Conservation (phyloP, 1,284 basidiomycete species). For the Coriolopsis trogii region DNA sequence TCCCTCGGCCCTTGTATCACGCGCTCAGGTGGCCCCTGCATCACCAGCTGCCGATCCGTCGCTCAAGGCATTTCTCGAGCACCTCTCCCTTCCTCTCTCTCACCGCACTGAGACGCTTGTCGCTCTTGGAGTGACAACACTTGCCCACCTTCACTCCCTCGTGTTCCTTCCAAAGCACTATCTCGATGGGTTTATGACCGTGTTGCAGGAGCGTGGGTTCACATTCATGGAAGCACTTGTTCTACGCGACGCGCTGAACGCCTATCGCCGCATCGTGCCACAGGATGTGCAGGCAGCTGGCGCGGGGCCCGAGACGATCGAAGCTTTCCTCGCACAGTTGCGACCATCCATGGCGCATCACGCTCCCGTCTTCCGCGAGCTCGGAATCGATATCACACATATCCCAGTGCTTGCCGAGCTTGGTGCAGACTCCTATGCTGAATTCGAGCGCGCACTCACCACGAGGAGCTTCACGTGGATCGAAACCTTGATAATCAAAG, state of each 20-base stretch:
- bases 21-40: neutral
- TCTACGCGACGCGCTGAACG: conserved; percentile 5
- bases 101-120: neutral
- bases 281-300: neutral
- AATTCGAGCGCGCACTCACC: neutral
- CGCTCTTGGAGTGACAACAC: neutral
- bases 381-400: neutral
- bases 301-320: neutral
- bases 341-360: neutral
- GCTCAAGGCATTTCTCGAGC: neutral
- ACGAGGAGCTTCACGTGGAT: neutral
- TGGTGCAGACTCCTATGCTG: neutral
- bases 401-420: neutral
- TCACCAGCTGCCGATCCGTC: neutral
- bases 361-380: neutral
- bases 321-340: neutral
- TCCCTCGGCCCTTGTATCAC: neutral
- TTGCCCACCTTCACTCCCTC: neutral
- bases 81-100: neutral
- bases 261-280: neutral
- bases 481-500: neutral
- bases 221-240: conserved; percentile 16
- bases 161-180: neutral
- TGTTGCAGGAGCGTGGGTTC: conserved; percentile 7
- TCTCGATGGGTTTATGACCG: neutral